Conservation (phyloP, 345 rosid species). For the Cardamine occulta region DNA sequence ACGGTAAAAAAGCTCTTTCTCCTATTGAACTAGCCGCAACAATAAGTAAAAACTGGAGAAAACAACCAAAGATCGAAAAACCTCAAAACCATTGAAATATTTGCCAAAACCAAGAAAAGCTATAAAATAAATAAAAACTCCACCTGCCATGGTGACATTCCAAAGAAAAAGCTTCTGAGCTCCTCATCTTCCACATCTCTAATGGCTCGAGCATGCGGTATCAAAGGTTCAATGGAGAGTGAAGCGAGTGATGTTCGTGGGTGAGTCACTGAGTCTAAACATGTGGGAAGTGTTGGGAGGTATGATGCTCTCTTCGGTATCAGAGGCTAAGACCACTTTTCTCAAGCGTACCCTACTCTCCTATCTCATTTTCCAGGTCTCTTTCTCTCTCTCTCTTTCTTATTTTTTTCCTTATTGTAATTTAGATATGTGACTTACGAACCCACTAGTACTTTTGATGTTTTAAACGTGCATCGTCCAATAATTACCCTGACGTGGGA, state of each 20-base stretch:
- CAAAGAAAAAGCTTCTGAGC: slow-evolving; percentile 91
- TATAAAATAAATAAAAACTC: not conserved
- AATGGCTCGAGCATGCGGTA: slow-evolving; percentile 95
- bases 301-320: slow-evolving; percentile 72
- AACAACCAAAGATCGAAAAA: not conserved
- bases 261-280: slow-evolving; percentile 88
- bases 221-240: slow-evolving; percentile 85
- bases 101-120: not conserved
- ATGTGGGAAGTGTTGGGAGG: slow-evolving; percentile 81
- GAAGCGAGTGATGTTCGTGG: slow-evolving; percentile 96
- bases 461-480: too few relatives aligned
- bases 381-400: too few relatives aligned
- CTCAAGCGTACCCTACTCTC: slow-evolving; percentile 51
- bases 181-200: slow-evolving; percentile 99
- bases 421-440: too few relatives aligned
- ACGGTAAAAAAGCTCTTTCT: slow-evolving; percentile 98
- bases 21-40: slow-evolving; percentile 94
- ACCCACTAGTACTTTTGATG: too few relatives aligned
- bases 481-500: too few relatives aligned
- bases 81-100: slow-evolving; percentile 1
- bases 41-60: slow-evolving; percentile 72
- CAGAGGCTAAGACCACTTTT: slow-evolving; percentile 52
- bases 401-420: not conserved
- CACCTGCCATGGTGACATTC: slow-evolving; percentile 99
- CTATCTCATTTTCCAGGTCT: slow-evolving; percentile 67